Evolutionary conservation across 2,329 filamentous ascomycete species (phyloP).

Genomic region (Geosmithia putterillii): DNA sequence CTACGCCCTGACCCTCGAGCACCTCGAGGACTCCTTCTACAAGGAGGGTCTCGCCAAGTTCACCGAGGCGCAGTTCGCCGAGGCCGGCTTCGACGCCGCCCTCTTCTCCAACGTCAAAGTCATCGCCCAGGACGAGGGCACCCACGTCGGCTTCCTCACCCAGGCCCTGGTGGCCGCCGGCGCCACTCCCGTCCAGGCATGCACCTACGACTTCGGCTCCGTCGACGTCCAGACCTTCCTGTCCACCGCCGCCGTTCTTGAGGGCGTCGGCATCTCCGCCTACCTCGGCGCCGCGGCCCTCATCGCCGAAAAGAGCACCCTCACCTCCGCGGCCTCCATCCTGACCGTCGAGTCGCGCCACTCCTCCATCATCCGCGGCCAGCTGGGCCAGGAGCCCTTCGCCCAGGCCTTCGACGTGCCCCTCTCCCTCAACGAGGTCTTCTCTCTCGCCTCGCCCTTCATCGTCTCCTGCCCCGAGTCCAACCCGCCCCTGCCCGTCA

Average conservation of each 20-base stretch:
- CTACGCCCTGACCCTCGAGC: slow-evolving; percentile 37
- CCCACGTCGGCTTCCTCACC: slow-evolving; percentile 45
- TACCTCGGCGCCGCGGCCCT: slow-evolving; percentile 51
- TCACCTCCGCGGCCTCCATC: slow-evolving; percentile 50
- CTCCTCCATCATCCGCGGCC: slow-evolving; percentile 43
- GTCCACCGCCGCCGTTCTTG: slow-evolving; percentile 49
- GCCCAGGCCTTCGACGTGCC: slow-evolving; percentile 49
- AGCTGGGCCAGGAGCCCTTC: slow-evolving; percentile 36
- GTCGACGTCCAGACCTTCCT: slow-evolving; percentile 44
- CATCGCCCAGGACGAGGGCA: slow-evolving; percentile 39
- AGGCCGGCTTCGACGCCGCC: slow-evolving; percentile 33
- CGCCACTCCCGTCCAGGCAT: slow-evolving; percentile 35
- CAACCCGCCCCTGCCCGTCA: slow-evolving; percentile 45
- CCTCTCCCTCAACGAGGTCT: slow-evolving; percentile 45
- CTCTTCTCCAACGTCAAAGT: slow-evolving; percentile 47
- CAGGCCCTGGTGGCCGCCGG: slow-evolving; percentile 22
- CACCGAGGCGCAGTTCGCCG: slow-evolving; percentile 35
- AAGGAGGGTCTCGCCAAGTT: slow-evolving; percentile 45
- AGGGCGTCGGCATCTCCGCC: slow-evolving; percentile 52
- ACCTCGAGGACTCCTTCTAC: slow-evolving; percentile 53
- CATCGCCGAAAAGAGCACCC: slow-evolving; percentile 45
- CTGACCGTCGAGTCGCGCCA: slow-evolving; percentile 52
- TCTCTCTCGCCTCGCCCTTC: slow-evolving; percentile 51
- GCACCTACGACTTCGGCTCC: slow-evolving; percentile 48
- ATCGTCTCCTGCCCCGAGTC: slow-evolving; percentile 42